Conservation (phyloP, 2,329 filamentous ascomycete genomes). For the Emmonsiellopsis sp. region DNA sequence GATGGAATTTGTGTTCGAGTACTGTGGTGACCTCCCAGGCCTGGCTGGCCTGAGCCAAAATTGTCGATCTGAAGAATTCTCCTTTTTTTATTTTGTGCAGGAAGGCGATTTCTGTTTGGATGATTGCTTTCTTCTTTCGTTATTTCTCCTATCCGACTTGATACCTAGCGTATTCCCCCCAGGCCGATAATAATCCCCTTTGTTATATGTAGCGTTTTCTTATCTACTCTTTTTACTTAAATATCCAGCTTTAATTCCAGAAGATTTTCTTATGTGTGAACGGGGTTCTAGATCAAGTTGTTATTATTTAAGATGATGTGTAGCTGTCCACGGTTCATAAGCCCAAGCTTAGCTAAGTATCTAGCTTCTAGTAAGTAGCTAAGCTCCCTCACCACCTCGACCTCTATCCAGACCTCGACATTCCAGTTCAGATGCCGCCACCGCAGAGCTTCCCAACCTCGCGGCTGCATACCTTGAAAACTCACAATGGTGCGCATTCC, state of each 20-base stretch:
- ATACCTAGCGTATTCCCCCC: constrained; percentile 34
- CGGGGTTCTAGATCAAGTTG: not conserved
- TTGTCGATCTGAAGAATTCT: constrained; percentile 1
- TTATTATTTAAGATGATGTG: not conserved
- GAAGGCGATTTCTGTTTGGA: constrained; percentile 19
- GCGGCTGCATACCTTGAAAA: constrained; percentile 35
- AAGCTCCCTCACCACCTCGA: not conserved
- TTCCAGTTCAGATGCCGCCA: constrained; percentile 2
- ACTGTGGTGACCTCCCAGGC: constrained; percentile 5
- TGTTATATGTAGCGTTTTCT: constrained; percentile 31
- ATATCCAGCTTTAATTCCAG: constrained; percentile 20
- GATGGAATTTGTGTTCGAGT: constrained; percentile 11
- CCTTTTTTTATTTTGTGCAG: constrained; percentile 9
- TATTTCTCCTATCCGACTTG: constrained; percentile 19
- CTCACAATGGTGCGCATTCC: constrained; percentile 31
- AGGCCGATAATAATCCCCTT: constrained; percentile 32
- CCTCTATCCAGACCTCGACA: not conserved
- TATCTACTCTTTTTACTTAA: constrained; percentile 11
- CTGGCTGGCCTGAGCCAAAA: constrained; percentile 3
- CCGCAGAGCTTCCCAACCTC: constrained; percentile 28
- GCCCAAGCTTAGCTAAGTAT: not conserved
- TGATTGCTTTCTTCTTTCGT: constrained; percentile 25
- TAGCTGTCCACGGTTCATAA: not conserved
- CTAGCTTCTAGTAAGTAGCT: not conserved
- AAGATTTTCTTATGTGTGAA: constrained; percentile 2